These are phyloP conservation scores for Pseudogymnoascus sp. DNA, from an alignment of 2,329 filamentous ascomycete genomes.

Conservation along the genomic window DNA sequence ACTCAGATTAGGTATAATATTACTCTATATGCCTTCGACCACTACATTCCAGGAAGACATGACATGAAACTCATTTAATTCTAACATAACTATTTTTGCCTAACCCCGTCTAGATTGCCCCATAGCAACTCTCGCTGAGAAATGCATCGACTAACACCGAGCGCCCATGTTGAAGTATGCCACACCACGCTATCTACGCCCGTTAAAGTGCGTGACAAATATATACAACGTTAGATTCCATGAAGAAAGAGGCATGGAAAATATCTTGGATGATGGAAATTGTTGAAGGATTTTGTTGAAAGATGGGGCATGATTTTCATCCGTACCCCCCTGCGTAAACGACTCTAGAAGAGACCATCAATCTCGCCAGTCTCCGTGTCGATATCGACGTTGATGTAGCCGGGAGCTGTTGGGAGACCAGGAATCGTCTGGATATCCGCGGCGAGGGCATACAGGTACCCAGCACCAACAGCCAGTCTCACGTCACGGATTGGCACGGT, in stretches of 20 bases:
- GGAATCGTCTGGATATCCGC: slow-evolving; percentile 98
- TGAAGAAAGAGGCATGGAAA: neutral
- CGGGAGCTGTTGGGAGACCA: slow-evolving; percentile 86
- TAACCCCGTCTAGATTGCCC: slow-evolving; percentile 1
- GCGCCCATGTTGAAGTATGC: slow-evolving; percentile 8
- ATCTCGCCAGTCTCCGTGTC: slow-evolving; percentile 78
- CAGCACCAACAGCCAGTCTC: slow-evolving; percentile 84
- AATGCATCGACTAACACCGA: slow-evolving; percentile 3
- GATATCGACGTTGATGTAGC: slow-evolving; percentile 88
- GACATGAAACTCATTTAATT: slow-evolving; percentile 1
- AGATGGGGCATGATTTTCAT: neutral
- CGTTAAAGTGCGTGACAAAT: slow-evolving; percentile 4
- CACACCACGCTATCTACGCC: slow-evolving; percentile 7
- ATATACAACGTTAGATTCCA: slow-evolving; percentile 4
- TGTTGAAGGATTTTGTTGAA: slow-evolving; percentile 7
- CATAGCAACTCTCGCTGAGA: neutral
- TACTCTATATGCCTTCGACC: neutral
- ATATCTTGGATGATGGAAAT: slow-evolving; percentile 4
- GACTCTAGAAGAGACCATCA: slow-evolving; percentile 72
- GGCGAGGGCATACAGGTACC: slow-evolving; percentile 87
- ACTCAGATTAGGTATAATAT: neutral
- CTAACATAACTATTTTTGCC: neutral
- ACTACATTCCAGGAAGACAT: neutral
- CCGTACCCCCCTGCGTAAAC: neutral
- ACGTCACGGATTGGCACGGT: slow-evolving; percentile 93